Conservation (phyloP, 2,329 filamentous ascomycete species). For the Ophiostoma himal-ulmi region DNA sequence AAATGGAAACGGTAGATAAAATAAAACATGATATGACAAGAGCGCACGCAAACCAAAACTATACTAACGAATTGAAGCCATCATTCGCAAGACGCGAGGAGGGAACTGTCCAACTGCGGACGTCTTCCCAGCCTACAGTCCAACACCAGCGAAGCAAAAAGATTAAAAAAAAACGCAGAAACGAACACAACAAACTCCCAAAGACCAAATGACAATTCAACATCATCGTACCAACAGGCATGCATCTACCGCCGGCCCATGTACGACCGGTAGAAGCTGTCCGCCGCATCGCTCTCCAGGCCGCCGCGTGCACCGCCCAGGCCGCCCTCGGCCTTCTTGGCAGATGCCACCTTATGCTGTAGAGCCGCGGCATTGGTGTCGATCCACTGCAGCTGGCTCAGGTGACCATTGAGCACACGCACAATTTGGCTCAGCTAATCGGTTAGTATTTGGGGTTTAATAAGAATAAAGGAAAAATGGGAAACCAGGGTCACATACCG, state of each 20-base stretch:
- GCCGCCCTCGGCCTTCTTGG: constrained; percentile 70
- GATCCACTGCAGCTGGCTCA: constrained; percentile 88
- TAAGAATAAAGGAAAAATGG: not conserved
- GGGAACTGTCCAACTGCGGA: not conserved
- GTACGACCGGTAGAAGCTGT: constrained; percentile 88
- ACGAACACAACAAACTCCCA: not conserved
- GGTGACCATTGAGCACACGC: constrained; percentile 85
- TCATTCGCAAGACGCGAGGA: not conserved
- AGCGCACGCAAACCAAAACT: not conserved
- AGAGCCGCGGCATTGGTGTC: constrained; percentile 76
- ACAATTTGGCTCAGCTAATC: constrained; percentile 85
- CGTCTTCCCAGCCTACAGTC: not conserved
- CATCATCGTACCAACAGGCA: not conserved
- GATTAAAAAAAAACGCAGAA: not conserved
- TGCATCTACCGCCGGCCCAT: constrained; percentile 59
- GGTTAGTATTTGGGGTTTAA: constrained; percentile 16
- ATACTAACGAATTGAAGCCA: not conserved
- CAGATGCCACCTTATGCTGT: constrained; percentile 73
- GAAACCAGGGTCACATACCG: constrained; percentile 50
- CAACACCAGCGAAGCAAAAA: not conserved
- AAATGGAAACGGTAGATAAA: not conserved
- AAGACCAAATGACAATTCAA: not conserved
- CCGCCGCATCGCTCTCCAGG: constrained; percentile 64
- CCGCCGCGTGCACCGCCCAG: constrained; percentile 53
- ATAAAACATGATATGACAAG: not conserved